Percentiles rank a stretch among this genome's conserved stretches.
Conservation (phyloP, 2,329 filamentous ascomycete genomes). For the Rosellinia necatrix region DNA sequence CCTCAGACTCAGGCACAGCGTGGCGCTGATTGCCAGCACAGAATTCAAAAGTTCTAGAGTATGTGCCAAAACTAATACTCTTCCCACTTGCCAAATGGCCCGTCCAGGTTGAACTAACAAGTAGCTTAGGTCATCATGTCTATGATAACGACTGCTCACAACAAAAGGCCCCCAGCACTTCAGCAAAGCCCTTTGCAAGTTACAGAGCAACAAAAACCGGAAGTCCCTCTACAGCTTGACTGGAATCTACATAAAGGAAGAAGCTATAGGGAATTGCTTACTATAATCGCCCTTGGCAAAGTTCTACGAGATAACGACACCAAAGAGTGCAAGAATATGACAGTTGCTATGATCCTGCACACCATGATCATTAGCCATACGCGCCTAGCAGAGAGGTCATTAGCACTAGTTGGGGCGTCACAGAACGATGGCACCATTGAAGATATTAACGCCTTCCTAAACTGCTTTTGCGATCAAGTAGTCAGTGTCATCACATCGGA, state of each 20-base stretch:
- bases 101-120: background rate
- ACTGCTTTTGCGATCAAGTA: conserved; percentile 23
- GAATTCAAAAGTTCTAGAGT: conserved; percentile 31
- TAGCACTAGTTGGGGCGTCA: background rate
- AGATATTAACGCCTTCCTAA: conserved; percentile 8
- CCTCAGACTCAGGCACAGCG: conserved; percentile 18
- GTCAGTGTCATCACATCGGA: conserved; percentile 2
- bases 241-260: conserved; percentile 10
- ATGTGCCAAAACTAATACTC: conserved; percentile 1
- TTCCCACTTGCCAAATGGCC: background rate
- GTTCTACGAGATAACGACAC: background rate
- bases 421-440: background rate
- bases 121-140: conserved; percentile 13
- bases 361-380: conserved; percentile 12
- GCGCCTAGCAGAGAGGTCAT: conserved; percentile 11
- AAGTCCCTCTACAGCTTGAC: background rate
- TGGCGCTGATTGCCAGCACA: conserved; percentile 20
- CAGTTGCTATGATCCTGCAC: conserved; percentile 19
- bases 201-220: background rate
- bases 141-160: conserved; percentile 15
- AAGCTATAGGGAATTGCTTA: conserved; percentile 22
- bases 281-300: conserved; percentile 1
- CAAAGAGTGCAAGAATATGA: background rate
- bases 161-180: background rate
- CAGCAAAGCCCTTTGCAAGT: background rate